Evolutionary conservation across 1,284 basidiomycete species (phyloP).

Genomic region (Stygiomarasmius scandens): DNA sequence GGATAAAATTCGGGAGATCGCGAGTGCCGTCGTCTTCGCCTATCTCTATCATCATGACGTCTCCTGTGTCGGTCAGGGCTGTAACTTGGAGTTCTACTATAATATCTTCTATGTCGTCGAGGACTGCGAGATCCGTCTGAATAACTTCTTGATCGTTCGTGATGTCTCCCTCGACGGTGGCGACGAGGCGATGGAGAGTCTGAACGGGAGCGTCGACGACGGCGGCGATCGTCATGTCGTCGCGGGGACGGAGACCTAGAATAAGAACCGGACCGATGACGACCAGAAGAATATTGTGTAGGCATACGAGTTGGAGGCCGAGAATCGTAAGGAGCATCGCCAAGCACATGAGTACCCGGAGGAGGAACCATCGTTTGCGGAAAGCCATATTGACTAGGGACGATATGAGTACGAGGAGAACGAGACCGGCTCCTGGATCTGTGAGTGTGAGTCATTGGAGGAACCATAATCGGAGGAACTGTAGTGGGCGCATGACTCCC

Average conservation of each 20-base stretch:
- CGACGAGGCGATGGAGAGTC: constrained; percentile 27
- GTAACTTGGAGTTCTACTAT: background rate
- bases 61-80: background rate
- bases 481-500: background rate
- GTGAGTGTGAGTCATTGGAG: no score
- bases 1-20: background rate
- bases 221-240: background rate
- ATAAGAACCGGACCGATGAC: background rate
- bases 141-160: constrained; percentile 21
- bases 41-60: background rate
- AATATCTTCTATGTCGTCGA: background rate
- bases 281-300: background rate
- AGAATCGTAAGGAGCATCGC: background rate
- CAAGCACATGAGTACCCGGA: background rate
- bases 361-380: background rate
- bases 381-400: background rate
- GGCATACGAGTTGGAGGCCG: background rate
- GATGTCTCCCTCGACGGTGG: constrained; percentile 3
- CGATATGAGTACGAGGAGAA: background rate
- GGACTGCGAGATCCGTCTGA: constrained; percentile 11
- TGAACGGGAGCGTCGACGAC: constrained; percentile 19
- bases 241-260: constrained; percentile 4
- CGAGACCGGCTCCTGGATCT: background rate
- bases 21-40: background rate
- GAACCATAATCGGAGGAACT: background rate